Evolutionary conservation across 192 early-diverging fungal species (phyloP).

Genomic region (Backusella tarrabulga): DNA sequence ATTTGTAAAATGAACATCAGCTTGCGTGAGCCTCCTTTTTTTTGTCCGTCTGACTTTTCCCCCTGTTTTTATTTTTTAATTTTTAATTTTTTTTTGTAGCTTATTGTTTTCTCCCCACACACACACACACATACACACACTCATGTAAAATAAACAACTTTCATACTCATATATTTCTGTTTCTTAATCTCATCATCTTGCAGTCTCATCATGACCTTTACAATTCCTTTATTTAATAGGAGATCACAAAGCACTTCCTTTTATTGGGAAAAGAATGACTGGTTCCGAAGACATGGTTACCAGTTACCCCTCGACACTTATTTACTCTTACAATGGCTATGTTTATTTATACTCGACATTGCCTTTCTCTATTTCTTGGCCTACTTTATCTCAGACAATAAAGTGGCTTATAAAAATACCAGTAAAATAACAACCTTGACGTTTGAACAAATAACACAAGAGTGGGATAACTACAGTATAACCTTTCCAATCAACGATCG

Average conservation of each 20-base stretch:
- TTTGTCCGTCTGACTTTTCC: slow-evolving; percentile 2
- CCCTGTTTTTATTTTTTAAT: background rate
- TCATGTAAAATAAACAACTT: background rate
- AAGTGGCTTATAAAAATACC: background rate
- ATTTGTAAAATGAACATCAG: background rate
- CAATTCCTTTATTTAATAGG: slow-evolving; percentile 1
- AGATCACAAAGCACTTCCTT: background rate
- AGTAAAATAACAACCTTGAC: background rate
- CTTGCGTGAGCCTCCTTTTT: background rate
- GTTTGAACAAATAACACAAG: background rate
- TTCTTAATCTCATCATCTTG: background rate
- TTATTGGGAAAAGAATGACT: slow-evolving; percentile 31
- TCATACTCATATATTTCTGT: background rate
- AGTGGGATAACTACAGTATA: background rate
- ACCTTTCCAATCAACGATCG: background rate
- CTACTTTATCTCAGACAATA: slow-evolving; percentile 16
- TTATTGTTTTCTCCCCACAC: background rate
- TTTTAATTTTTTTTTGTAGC: background rate
- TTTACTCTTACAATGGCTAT: slow-evolving; percentile 22
- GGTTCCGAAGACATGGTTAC: slow-evolving; percentile 31
- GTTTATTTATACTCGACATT: slow-evolving; percentile 21
- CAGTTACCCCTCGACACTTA: slow-evolving; percentile 24
- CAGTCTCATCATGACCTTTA: background rate
- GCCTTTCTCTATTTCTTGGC: slow-evolving; percentile 21
- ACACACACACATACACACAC: background rate